These are phyloP conservation scores for Colletotrichum lupini DNA, from an alignment of 2,329 filamentous ascomycete genomes.

Conservation along the genomic window DNA sequence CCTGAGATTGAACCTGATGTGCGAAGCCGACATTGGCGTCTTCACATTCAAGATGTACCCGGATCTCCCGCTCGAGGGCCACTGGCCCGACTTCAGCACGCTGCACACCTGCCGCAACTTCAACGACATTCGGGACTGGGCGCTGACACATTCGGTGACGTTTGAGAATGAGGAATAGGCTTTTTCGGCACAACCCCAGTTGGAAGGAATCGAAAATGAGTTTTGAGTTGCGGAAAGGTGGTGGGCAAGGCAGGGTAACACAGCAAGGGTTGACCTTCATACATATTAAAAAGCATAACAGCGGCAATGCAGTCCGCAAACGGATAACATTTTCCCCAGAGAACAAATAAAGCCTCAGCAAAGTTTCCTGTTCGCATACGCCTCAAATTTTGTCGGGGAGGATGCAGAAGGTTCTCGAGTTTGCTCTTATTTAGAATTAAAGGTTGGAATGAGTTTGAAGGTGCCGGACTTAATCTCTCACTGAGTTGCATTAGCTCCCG, in stretches of 20 bases:
- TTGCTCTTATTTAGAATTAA: background rate
- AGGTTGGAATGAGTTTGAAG: background rate
- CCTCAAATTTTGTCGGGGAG: background rate
- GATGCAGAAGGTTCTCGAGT: background rate
- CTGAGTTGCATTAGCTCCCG: background rate
- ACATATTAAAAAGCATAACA: background rate
- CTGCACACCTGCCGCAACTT: conserved; percentile 66
- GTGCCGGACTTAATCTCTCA: background rate
- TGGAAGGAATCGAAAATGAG: background rate
- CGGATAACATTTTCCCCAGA: background rate
- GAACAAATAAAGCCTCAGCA: conserved; percentile 5
- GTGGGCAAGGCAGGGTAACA: background rate
- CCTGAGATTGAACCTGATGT: conserved; percentile 64
- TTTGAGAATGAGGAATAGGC: conserved; percentile 54
- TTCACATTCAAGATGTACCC: conserved; percentile 64
- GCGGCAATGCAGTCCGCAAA: background rate
- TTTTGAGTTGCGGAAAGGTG: background rate
- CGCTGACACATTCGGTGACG: conserved; percentile 60
- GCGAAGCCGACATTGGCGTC: conserved; percentile 64
- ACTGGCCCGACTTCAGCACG: conserved; percentile 67
- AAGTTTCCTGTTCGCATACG: background rate
- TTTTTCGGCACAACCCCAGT: background rate
- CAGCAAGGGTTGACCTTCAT: background rate
- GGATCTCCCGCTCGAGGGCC: conserved; percentile 55
- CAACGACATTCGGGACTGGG: conserved; percentile 62